A percentile compares a stretch with the other conserved stretches of the same genome.
Evolutionary conservation across 1,284 basidiomycete genomes (phyloP).

Genomic region (Trichosporon coremiiforme): DNA sequence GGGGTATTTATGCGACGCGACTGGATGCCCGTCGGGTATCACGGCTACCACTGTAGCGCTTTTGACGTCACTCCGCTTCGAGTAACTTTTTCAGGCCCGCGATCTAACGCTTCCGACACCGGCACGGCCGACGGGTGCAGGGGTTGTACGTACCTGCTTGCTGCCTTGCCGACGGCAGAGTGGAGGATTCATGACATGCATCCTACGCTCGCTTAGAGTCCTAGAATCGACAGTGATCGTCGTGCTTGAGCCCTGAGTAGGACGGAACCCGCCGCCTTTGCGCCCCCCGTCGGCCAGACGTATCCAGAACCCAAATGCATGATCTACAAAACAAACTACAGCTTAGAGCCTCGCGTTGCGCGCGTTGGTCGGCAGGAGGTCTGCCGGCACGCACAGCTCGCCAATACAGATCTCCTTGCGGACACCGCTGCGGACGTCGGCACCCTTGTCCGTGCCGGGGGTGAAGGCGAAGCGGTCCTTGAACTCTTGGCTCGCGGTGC

Average conservation of each 20-base stretch:
- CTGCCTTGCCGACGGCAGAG: too few relatives aligned
- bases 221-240: too few relatives aligned
- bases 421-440: conserved; percentile 45
- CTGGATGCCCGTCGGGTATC: not conserved
- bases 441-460: conserved; percentile 35
- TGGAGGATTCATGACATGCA: too few relatives aligned
- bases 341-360: conserved; percentile 24
- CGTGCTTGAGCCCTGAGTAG: too few relatives aligned
- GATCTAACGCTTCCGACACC: too few relatives aligned
- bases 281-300: too few relatives aligned
- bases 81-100: not conserved
- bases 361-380: conserved; percentile 26
- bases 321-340: not conserved
- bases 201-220: too few relatives aligned
- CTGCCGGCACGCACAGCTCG: conserved; percentile 23
- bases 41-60: too few relatives aligned
- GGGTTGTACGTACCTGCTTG: too few relatives aligned
- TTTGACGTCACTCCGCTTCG: not conserved
- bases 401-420: conserved; percentile 35
- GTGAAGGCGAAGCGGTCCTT: conserved; percentile 62
- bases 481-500: conserved; percentile 56
- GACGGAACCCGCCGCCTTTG: too few relatives aligned
- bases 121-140: too few relatives aligned
- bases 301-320: conserved; percentile 5
- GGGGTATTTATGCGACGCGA: not conserved